Percentiles rank a stretch among this genome's conserved stretches.
Evolutionary conservation across 371 early-diverging fungal genomes (phyloP).

Genomic region (Mucor mucedo): DNA sequence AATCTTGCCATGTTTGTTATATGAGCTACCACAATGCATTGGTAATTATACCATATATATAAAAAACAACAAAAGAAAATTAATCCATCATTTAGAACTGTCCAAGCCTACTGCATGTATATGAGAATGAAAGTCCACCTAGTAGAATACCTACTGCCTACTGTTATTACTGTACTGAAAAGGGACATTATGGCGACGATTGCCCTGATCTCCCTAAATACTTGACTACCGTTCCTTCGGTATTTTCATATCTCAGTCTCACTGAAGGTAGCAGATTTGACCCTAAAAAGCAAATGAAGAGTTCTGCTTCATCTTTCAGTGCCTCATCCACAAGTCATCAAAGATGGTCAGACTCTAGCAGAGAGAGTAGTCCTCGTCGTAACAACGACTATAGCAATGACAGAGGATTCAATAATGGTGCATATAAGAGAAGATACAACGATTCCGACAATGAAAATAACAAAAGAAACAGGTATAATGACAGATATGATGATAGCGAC

Average conservation of each 20-base stretch:
- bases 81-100: constrained; percentile 10
- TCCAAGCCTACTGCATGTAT: constrained; percentile 15
- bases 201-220: constrained; percentile 16
- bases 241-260: constrained; percentile 19
- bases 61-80: background rate
- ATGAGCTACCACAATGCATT: constrained; percentile 13
- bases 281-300: constrained; percentile 8
- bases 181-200: constrained; percentile 34
- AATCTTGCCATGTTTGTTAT: constrained; percentile 10
- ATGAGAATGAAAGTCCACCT: constrained; percentile 6
- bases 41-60: background rate
- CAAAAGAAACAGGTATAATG: background rate
- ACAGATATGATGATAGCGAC: background rate
- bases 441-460: background rate
- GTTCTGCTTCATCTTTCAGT: background rate
- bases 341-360: constrained; percentile 13
- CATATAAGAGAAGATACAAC: background rate
- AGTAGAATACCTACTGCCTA: background rate
- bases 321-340: constrained; percentile 1
- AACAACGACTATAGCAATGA: background rate
- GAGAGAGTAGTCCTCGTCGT: constrained; percentile 17
- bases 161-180: constrained; percentile 25
- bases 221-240: constrained; percentile 9
- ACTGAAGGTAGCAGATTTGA: constrained; percentile 6
- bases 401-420: background rate